These are phyloP conservation scores for Emiliania huxleyi DNA, from an alignment of 78 protist species.

Conservation along the genomic window DNA sequence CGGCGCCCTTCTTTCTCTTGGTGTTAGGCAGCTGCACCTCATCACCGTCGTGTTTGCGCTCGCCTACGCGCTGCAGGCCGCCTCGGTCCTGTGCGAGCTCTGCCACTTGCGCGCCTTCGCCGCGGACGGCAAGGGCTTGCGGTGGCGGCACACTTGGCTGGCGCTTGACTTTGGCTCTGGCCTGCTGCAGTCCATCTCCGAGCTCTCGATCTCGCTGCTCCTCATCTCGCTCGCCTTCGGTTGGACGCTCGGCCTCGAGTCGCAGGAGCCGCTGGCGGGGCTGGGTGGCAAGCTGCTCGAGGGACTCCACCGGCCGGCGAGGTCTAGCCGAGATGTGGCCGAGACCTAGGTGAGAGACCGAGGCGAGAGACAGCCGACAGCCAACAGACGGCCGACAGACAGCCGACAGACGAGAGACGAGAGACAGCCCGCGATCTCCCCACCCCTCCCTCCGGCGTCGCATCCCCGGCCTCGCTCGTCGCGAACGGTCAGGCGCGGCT, in stretches of 20 bases:
- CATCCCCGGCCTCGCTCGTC: no score
- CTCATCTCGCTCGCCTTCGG: constrained; percentile 3
- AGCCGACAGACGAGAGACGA: no score
- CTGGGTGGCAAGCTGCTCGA: not conserved
- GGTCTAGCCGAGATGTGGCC: no score
- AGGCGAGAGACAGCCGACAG: no score
- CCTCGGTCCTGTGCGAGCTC: not conserved
- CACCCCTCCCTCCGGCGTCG: no score
- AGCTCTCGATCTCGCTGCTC: not conserved
- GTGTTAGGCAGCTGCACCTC: not conserved
- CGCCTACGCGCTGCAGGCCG: constrained; percentile 9
- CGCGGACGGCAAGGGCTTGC: constrained; percentile 15
- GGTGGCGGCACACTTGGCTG: constrained; percentile 5
- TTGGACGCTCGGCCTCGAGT: not conserved
- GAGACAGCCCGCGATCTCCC: no score
- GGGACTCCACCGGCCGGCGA: not conserved
- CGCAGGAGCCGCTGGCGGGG: not conserved
- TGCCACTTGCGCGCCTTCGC: not conserved
- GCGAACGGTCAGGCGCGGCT: no score
- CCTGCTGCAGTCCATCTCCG: not conserved
- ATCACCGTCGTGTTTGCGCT: not conserved
- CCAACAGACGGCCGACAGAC: no score
- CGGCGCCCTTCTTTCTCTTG: no score
- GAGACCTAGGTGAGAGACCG: no score
- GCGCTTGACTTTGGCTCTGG: constrained; percentile 7